A percentile compares a stretch with the other conserved stretches of the same genome.
Evolutionary conservation across 2,329 filamentous ascomycete species (phyloP).

Genomic region (Colletotrichum orchidophilum): DNA sequence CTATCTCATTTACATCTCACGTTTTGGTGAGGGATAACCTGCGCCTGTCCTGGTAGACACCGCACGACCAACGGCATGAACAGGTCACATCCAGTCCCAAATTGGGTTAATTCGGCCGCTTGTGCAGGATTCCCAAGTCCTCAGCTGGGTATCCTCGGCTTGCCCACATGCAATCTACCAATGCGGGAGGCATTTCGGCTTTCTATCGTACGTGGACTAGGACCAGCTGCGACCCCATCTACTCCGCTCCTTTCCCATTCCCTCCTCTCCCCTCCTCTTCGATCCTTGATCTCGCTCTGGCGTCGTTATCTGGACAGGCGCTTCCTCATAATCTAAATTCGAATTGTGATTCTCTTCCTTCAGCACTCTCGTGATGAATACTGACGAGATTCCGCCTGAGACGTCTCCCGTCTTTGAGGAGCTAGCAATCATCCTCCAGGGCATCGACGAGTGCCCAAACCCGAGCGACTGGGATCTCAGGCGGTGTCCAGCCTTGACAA

Average conservation of each 20-base stretch:
- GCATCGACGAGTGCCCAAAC: not conserved
- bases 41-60: too few species aligned
- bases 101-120: not conserved
- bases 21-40: too few species aligned
- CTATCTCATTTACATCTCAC: too few species aligned
- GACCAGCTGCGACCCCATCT: not conserved
- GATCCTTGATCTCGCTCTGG: not conserved
- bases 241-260: too few species aligned
- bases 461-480: not conserved
- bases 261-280: too few species aligned
- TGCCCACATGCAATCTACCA: not conserved
- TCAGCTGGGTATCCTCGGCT: not conserved
- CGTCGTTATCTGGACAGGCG: not conserved
- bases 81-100: not conserved
- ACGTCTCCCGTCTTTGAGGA: not conserved
- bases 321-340: not conserved
- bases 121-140: not conserved
- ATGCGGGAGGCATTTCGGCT: not conserved
- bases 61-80: not conserved
- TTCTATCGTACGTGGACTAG: not conserved
- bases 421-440: not conserved
- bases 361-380: not conserved
- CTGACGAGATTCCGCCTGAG: not conserved
- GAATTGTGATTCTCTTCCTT: not conserved
- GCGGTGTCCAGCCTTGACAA: not conserved